Percentiles rank a stretch among this genome's conserved stretches.
Evolutionary conservation across 2,329 filamentous ascomycete species (phyloP).

Genomic region (Penicillium sp.): DNA sequence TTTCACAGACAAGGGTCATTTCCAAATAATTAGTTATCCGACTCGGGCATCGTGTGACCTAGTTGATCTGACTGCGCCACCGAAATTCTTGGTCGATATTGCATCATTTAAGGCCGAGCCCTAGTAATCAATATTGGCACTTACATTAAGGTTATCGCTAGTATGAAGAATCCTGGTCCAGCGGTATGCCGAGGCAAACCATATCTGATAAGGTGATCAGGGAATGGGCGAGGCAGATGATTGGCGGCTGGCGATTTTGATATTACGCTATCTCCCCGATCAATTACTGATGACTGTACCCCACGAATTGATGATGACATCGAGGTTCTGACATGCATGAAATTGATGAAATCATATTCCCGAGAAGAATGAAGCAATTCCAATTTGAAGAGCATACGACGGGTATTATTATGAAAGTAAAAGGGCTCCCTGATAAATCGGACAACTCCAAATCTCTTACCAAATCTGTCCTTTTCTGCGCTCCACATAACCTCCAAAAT

Average conservation of each 20-base stretch:
- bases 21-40: neutral
- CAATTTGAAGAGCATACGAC: neutral
- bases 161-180: neutral
- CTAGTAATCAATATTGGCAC: neutral
- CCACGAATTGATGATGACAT: neutral
- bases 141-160: neutral
- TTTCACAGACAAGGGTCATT: neutral
- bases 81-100: neutral
- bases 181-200: neutral
- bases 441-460: neutral
- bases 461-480: neutral
- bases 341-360: neutral
- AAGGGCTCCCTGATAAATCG: no score
- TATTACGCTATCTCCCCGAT: slow-evolving; percentile 16
- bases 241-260: slow-evolving; percentile 2
- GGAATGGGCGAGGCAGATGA: neutral
- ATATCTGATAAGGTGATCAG: slow-evolving; percentile 2
- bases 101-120: neutral
- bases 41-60: neutral
- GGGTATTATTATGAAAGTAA: neutral
- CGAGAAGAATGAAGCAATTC: neutral
- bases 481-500: neutral
- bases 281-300: neutral
- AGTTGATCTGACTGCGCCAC: neutral
- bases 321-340: neutral